These are phyloP conservation scores for Trichoderma cornu-damae DNA, from an alignment of 2,329 filamentous ascomycete species.

Conservation along the genomic window DNA sequence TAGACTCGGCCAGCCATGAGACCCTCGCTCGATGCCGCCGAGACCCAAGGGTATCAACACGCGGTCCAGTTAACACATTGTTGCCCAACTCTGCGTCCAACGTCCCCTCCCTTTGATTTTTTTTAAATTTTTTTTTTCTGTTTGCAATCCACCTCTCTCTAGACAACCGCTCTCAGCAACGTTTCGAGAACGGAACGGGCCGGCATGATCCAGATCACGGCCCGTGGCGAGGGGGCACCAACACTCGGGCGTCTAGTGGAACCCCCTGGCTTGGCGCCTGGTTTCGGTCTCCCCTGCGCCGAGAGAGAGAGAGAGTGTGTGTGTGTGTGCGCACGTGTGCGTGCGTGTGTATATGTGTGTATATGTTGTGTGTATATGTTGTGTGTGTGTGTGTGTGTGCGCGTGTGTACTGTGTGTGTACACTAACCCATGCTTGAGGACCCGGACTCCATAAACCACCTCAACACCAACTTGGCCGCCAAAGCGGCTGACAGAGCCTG, in stretches of 20 bases:
- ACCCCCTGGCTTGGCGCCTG: slow-evolving; percentile 17
- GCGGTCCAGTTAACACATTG: too few species aligned
- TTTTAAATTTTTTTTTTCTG: neutral
- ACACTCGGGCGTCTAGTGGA: slow-evolving; percentile 14
- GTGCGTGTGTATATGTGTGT: neutral
- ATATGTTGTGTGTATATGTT: neutral
- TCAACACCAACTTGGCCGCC: slow-evolving; percentile 7
- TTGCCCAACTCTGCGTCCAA: too few species aligned
- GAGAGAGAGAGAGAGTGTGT: too few species aligned
- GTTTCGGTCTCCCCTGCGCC: slow-evolving; percentile 4
- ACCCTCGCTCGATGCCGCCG: neutral
- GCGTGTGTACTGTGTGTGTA: neutral
- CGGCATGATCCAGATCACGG: slow-evolving; percentile 19
- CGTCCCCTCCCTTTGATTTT: too few species aligned
- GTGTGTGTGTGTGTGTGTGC: slow-evolving; percentile 1
- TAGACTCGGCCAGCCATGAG: neutral
- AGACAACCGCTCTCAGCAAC: slow-evolving; percentile 2
- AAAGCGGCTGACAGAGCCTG: neutral
- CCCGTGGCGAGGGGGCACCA: slow-evolving; percentile 19
- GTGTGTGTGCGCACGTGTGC: neutral
- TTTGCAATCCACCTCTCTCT: neutral
- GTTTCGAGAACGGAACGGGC: slow-evolving; percentile 17
- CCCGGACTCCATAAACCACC: neutral
- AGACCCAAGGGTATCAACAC: neutral
- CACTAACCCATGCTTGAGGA: neutral